Base-by-base conservation (phyloP, 1,284 basidiomycete genomes). In the Rhodotorula sp. region DNA sequence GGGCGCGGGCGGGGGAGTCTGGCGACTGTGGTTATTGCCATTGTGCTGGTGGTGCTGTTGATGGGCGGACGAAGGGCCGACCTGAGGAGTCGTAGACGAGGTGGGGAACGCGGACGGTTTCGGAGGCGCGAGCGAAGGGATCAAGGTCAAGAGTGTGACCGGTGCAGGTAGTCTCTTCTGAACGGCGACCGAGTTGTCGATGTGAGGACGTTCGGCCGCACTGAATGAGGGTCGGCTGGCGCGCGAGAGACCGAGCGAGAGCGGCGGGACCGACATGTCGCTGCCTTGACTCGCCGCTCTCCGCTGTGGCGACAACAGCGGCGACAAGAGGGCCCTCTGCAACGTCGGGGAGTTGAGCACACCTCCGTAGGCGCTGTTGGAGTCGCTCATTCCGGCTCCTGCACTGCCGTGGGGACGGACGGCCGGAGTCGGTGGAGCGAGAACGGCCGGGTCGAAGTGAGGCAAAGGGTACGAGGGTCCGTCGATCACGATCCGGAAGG, bases 401-500 rank as follows among this genome's bases (percentile, higher is more conserved):
- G 52, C 16, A 14, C 52, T 19, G 1, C 55, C 62, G 62, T 67
- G 49, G 2, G 69, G 61, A 18, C 61, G 60, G n/a, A 73, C 66
- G 34, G 60, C 58, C 0, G 71, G 71, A 3, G 71, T 73, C 19
- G 68, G 65, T 2, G 71, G 68, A 3, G 62, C 60, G 19, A 73
- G 48, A 2, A 59, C 59, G 3, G 60, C 38, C 1, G 71, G 71
- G 23, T 75, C 71, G 12, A 76, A 76, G 14, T 62, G 64, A 0
- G 74, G 74, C 0, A 59, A 49, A 0, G 62, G 66, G 61, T 66
- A 76, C 7, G 34, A 34, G 4, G 69, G 69, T 5, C 67, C 64
- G 49, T 69, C 66, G 68, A 76, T 55, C 54, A 76, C 63, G 62
- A 76, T 63, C 12, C 26, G 16, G 66, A 73, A 74, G 21, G 72